Conservation (phyloP, 345 rosid species). For the Gossypioides kirkii region DNA sequence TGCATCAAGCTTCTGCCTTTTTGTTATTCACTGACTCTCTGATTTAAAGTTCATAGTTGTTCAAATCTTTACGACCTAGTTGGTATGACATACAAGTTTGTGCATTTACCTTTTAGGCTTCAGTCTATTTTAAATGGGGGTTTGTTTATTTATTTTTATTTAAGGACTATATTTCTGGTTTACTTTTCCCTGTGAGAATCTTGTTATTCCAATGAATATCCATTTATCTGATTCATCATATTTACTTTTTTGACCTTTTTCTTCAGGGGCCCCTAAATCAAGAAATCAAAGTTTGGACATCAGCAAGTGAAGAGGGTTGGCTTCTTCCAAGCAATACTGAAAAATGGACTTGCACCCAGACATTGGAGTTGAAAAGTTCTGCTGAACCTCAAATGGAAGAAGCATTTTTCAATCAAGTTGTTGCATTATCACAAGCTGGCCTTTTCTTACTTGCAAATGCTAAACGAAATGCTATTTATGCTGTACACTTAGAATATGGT, state of each 20-base stretch:
- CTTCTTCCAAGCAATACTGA: slow-evolving; percentile 57
- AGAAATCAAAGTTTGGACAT: slow-evolving; percentile 80
- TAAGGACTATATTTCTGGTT: background rate
- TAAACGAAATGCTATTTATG: slow-evolving; percentile 79
- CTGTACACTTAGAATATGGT: slow-evolving; percentile 78
- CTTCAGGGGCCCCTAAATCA: slow-evolving; percentile 72
- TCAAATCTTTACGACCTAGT: background rate
- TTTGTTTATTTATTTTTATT: background rate
- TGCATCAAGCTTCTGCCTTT: background rate
- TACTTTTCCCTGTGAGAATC: background rate
- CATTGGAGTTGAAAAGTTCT: slow-evolving; percentile 69
- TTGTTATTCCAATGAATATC: background rate
- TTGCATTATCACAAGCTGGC: slow-evolving; percentile 64
- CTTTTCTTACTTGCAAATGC: slow-evolving; percentile 86
- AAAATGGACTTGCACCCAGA: slow-evolving; percentile 75
- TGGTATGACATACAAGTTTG: background rate
- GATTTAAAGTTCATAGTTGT: slow-evolving; percentile 9
- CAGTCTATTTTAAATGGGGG: background rate
- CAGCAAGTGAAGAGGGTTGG: slow-evolving; percentile 77
- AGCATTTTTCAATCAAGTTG: slow-evolving; percentile 78
- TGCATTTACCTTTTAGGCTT: background rate
- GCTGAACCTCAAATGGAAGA: slow-evolving; percentile 49
- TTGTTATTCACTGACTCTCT: slow-evolving; percentile 5
- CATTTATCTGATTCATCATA: background rate
- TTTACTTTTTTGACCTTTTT: background rate